Evolutionary conservation across 805 yeast species (phyloP), one percentile per base, ranked within the genome.

Genomic region (Candida mattraensis): DNA sequence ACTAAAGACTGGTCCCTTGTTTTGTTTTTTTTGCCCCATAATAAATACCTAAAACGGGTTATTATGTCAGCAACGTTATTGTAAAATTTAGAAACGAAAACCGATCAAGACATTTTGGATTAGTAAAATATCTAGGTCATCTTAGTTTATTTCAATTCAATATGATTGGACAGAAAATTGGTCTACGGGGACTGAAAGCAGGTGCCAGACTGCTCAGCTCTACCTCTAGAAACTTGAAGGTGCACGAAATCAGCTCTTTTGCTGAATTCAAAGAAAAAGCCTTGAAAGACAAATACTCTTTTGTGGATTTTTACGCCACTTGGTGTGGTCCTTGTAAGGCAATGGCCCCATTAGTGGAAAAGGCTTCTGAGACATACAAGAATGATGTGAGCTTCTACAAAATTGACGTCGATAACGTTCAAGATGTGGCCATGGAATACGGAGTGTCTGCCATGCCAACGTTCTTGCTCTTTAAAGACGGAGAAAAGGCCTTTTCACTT

Each of bases 301-400:
- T 80, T 2, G 72, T 80, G 32, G 87, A 81, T 54, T 81, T 80
- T 56, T 78, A 70, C 58, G 87, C 87, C 20, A 72, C 78, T 8
- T 81, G 87, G 87, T 81, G 87, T 59, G 86, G 82, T 6, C 87
- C 87, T n/a, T 81, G 87, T 51, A 78, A 76, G 49, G 82, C 82
- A n/a, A 71, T 81, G 50, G 69, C 81, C 3, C 87, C 87, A 11
- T 56, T 74, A 14, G 56, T 79, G 28, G 71, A 64, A 28, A 56
- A 58, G 24, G 56, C 67, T 41, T 63, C 71, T 17, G 70, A 71
- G 14, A 63, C 66, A 37, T 64, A 69, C 38, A 56, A 60, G 7
- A 46, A 47, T 3, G 70, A 69, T 39, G 85, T 78, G 1, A 70
- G 69, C 35, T 84, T 83, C 50, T 76, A 73, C 47, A 79, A 83